phyloP scores from a whole-genome alignment of 2,329 filamentous ascomycete genomes.

The Aspergillus jensenii region DNA sequence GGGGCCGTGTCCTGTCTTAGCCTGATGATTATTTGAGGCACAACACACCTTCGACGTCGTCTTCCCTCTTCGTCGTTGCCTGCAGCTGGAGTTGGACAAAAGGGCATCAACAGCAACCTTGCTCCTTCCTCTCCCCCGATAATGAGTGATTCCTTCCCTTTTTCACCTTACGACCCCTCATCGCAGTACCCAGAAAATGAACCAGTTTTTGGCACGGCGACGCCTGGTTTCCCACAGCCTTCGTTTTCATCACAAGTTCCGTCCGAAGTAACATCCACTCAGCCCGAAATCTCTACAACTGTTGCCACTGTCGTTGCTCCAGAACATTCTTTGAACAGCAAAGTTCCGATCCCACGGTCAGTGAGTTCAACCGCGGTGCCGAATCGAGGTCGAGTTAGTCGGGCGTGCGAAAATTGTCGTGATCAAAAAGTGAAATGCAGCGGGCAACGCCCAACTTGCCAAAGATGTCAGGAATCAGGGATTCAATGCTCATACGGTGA shows the following conservation, averaged over 20 bases:
- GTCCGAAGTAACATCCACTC: slow-evolving; percentile 16
- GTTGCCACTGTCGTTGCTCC: slow-evolving; percentile 7
- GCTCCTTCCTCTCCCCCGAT: slow-evolving; percentile 8
- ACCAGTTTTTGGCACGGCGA: slow-evolving; percentile 16
- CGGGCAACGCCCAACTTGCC: slow-evolving; percentile 44
- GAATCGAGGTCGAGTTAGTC: slow-evolving; percentile 34
- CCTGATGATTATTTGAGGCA: not conserved
- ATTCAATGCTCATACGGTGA: slow-evolving; percentile 45
- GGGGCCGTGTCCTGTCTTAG: not conserved
- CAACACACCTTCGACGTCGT: not conserved
- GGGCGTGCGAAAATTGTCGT: slow-evolving; percentile 47
- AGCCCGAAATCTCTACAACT: slow-evolving; percentile 13
- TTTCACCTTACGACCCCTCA: slow-evolving; percentile 14
- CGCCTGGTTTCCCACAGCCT: slow-evolving; percentile 19
- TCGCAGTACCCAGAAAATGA: slow-evolving; percentile 19
- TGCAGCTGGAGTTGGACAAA: slow-evolving; percentile 1
- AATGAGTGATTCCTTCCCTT: slow-evolving; percentile 23
- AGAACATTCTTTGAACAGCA: slow-evolving; percentile 25
- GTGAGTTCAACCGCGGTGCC: slow-evolving; percentile 22
- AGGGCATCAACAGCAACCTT: slow-evolving; percentile 4
- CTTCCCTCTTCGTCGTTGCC: not conserved
- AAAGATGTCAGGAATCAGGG: slow-evolving; percentile 43
- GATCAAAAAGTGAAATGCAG: slow-evolving; percentile 49
- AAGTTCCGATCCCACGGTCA: slow-evolving; percentile 33
- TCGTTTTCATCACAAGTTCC: slow-evolving; percentile 15